Evolutionary conservation across 208 protist genomes (phyloP).

Genomic region (Leishmania martiniquensis): DNA sequence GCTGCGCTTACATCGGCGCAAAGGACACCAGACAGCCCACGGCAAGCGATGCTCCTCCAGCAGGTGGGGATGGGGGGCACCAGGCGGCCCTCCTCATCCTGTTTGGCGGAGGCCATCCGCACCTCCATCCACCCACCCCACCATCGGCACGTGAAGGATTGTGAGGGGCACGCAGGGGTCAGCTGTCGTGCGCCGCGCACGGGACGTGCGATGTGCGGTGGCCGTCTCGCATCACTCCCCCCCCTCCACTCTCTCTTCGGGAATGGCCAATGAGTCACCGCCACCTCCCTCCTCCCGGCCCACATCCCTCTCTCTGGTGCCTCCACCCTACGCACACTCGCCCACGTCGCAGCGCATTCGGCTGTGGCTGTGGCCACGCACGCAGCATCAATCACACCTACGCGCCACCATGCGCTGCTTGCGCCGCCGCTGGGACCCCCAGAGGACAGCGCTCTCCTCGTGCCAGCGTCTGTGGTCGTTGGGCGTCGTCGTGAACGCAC

Average conservation of each 20-base stretch:
- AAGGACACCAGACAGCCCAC: background rate
- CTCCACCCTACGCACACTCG: background rate
- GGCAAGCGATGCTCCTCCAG: background rate
- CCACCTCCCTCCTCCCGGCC: background rate
- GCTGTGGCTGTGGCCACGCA: background rate
- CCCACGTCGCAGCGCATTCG: background rate
- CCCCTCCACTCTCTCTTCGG: background rate
- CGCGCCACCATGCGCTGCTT: slow-evolving; percentile 1
- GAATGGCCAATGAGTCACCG: background rate
- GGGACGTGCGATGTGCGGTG: background rate
- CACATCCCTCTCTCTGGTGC: background rate
- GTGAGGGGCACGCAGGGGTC: background rate
- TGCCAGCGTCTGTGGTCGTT: slow-evolving; percentile 13
- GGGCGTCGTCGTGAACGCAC: background rate
- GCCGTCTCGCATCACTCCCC: background rate
- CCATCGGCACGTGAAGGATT: background rate
- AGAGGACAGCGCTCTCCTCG: background rate
- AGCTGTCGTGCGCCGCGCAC: background rate
- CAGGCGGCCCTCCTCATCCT: background rate
- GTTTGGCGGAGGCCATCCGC: background rate
- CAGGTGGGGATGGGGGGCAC: background rate
- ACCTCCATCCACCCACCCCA: background rate
- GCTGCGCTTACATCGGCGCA: background rate
- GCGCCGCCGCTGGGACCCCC: background rate
- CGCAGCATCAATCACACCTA: background rate